Evolutionary conservation across 345 rosid species (phyloP).

Genomic region (Excoecaria agallocha): DNA sequence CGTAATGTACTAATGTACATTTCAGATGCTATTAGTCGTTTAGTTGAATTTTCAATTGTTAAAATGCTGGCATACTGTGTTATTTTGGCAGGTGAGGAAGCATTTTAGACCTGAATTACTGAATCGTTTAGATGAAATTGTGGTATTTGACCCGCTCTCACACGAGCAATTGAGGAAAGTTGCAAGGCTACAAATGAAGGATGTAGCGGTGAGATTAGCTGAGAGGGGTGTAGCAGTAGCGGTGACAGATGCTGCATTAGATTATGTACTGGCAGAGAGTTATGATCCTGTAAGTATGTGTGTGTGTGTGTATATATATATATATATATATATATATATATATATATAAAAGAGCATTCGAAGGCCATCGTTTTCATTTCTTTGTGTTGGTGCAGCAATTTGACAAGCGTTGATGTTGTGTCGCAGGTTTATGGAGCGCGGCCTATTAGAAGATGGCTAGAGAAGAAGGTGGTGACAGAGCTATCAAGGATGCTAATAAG

Average conservation of each 20-base stretch:
- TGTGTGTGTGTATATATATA: no score
- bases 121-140: conserved; percentile 82
- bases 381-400: background rate
- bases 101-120: conserved; percentile 88
- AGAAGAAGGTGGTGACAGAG: conserved; percentile 86
- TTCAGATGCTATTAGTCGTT: no score
- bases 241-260: conserved; percentile 79
- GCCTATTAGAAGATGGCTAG: conserved; percentile 93
- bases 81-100: conserved; percentile 47
- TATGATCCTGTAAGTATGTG: conserved; percentile 90
- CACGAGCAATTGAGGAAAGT: conserved; percentile 87
- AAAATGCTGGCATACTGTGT: background rate
- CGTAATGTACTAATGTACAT: conserved; percentile 7
- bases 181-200: conserved; percentile 78
- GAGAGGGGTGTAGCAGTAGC: conserved; percentile 85
- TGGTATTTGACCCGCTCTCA: conserved; percentile 86
- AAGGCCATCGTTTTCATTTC: rapidly evolving
- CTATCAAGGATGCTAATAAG: conserved; percentile 76
- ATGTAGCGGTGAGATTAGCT: conserved; percentile 73
- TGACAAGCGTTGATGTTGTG: background rate
- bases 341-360: conserved; percentile 20
- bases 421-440: conserved; percentile 82
- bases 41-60: background rate
- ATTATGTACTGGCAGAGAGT: conserved; percentile 62
- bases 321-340: no score